Conservation (phyloP, 2,329 filamentous ascomycete species). For the Colletotrichum spinosum region DNA sequence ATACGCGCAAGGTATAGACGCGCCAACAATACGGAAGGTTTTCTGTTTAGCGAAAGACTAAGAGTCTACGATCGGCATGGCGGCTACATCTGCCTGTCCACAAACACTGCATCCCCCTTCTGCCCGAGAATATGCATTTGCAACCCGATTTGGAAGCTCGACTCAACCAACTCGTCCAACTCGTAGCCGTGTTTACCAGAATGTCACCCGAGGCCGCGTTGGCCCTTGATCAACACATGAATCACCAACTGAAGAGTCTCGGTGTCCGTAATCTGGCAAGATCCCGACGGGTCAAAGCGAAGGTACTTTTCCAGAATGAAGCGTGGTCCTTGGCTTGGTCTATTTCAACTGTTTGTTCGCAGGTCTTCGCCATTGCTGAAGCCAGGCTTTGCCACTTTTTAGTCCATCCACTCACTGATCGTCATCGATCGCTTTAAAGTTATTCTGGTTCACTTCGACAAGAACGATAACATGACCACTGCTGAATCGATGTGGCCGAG, state of each 20-base stretch:
- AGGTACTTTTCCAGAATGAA: no score
- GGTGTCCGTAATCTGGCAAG: not conserved
- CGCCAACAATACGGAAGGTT: not conserved
- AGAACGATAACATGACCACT: no score
- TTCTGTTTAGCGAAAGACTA: not conserved
- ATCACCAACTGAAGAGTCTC: not conserved
- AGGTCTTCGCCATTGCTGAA: no score
- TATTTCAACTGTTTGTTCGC: no score
- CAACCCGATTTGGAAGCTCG: slow-evolving; percentile 1
- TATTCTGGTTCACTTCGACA: no score
- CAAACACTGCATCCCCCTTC: slow-evolving; percentile 4
- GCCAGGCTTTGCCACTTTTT: no score
- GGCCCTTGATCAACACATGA: not conserved
- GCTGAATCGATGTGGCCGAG: no score
- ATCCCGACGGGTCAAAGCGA: no score
- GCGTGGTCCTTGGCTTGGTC: no score
- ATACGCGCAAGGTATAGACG: slow-evolving; percentile 11
- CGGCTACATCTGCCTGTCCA: slow-evolving; percentile 10
- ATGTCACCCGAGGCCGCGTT: not conserved
- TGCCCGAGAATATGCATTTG: not conserved
- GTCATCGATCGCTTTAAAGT: no score
- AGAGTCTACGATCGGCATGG: slow-evolving; percentile 4
- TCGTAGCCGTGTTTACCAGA: not conserved
- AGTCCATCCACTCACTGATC: no score
- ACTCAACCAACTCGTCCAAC: not conserved